Evolutionary conservation across 1,139 yeast species (phyloP).

Genomic region (Diutina pseudorugosa): DNA sequence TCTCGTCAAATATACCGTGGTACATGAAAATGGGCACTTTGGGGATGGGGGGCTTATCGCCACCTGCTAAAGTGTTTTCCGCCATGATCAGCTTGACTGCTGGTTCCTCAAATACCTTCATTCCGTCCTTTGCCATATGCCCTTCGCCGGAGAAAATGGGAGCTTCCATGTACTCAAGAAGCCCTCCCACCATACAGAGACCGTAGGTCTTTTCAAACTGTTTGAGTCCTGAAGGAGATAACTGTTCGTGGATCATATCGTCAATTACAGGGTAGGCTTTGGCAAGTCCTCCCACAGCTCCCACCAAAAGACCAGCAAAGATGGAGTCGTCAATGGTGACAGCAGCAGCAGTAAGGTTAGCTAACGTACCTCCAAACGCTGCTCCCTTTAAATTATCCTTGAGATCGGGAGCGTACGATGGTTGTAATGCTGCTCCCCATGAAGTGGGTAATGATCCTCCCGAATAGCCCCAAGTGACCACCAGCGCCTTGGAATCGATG

Average conservation of each 20-base stretch:
- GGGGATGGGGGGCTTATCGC: constrained; percentile 9
- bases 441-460: constrained; percentile 24
- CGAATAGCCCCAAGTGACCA: constrained; percentile 24
- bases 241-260: neutral
- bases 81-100: constrained; percentile 3
- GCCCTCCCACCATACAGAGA: constrained; percentile 7
- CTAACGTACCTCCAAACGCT: constrained; percentile 18
- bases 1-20: constrained; percentile 8
- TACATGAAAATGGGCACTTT: constrained; percentile 8
- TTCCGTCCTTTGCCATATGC: constrained; percentile 9
- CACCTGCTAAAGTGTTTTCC: constrained; percentile 8
- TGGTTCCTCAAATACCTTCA: constrained; percentile 11
- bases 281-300: constrained; percentile 17
- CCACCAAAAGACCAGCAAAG: constrained; percentile 16
- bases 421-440: constrained; percentile 25
- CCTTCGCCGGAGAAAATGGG: constrained; percentile 12
- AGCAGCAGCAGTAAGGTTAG: constrained; percentile 16
- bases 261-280: constrained; percentile 17
- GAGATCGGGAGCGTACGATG: constrained; percentile 21
- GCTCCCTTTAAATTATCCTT: constrained; percentile 10
- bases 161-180: constrained; percentile 7
- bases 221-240: neutral
- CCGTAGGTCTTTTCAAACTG: constrained; percentile 4
- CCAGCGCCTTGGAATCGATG: constrained; percentile 13
- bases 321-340: constrained; percentile 13